Base-by-base conservation (phyloP, 176 grass and related monocot species). In the Elymus sibiricus region DNA sequence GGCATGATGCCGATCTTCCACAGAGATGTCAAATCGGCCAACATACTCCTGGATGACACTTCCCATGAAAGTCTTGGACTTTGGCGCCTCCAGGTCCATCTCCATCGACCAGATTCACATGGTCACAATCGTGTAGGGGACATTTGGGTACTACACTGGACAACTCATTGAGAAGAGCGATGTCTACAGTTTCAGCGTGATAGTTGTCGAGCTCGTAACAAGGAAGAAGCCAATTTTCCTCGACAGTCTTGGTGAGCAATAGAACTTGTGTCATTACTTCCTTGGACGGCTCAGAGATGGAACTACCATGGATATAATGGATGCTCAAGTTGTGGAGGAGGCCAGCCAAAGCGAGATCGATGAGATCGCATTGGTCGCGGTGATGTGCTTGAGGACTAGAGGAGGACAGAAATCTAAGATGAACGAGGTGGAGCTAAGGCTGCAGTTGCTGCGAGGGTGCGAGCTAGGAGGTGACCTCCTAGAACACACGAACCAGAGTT, bases 131-230 rank as follows among this genome's bases (percentile, higher is more conserved):
- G 91, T 90, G 4, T 88, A 90, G 31, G 91, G 88, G 21, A 85
- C 84, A 28, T 78, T 90, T 40, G 47, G 84, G 16, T 86, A 86
- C 47, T 69, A 59, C 38, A 86, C 74, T 7, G 32, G 74, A 25
- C 74, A 86, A 40, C 78, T 86, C 78, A 86, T 64, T 17, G 78
- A 87, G 14, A 87, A 89, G 53, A 92, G 71, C 32, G 87, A 92
- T 39, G 79, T 92, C 22, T 89, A 85, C 8, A 85, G 85, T 80
- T 93, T 90, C n/a, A 81, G 88, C 0, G 91, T 93, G 16, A 86
- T 90, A 55, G 60, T 93, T 7, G 34, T 82, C 13, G 85, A 87
- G 81, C 51, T 93, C 9, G 38, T 90, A 26, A 87, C 81, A 15
- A 85, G 84, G 28, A 88, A 90, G 63, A 93, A 85, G 62, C 77